phyloP scores from a whole-genome alignment of 352 stramenopile species.

The Pythium phragmitis region DNA sequence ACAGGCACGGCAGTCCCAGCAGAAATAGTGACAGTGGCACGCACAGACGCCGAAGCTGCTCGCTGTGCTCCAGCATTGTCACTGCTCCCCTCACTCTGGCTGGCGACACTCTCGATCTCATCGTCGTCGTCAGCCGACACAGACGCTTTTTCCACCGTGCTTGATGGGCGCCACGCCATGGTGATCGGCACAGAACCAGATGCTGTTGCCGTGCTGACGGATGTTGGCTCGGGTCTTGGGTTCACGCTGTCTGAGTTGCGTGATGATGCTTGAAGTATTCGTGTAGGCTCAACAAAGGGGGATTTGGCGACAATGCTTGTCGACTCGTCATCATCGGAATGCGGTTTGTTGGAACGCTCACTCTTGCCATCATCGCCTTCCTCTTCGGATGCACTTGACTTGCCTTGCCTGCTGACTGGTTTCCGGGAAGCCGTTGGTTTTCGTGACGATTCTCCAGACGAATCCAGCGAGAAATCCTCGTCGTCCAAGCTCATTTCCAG shows the following conservation, averaged over 20 bases:
- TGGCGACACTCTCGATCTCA: conserved; percentile 29
- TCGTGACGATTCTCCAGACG: conserved; percentile 24
- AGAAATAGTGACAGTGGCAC: too few species aligned
- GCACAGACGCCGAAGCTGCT: not conserved
- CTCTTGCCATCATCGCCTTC: conserved; percentile 4
- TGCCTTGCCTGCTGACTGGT: not conserved
- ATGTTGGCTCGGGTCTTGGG: not conserved
- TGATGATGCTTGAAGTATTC: not conserved
- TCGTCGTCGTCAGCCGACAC: conserved; percentile 17
- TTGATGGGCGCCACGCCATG: not conserved
- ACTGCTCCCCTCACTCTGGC: conserved; percentile 28
- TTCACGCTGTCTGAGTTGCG: not conserved
- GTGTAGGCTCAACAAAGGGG: not conserved
- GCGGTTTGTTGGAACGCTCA: not conserved
- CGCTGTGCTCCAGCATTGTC: conserved; percentile 20
- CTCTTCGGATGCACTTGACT: conserved; percentile 12
- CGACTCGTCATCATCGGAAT: not conserved
- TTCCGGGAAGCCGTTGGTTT: conserved; percentile 1
- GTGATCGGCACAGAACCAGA: not conserved
- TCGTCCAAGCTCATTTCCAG: conserved; percentile 59
- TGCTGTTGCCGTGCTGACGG: not conserved
- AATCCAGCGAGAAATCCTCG: conserved; percentile 46
- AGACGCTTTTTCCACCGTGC: not conserved
- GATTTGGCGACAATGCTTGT: not conserved
- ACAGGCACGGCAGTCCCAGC: not conserved